A percentile compares a stretch with the other conserved stretches of the same genome.
Conservation (phyloP, 192 early-diverging fungal genomes). For the Dissophora globulifera region DNA sequence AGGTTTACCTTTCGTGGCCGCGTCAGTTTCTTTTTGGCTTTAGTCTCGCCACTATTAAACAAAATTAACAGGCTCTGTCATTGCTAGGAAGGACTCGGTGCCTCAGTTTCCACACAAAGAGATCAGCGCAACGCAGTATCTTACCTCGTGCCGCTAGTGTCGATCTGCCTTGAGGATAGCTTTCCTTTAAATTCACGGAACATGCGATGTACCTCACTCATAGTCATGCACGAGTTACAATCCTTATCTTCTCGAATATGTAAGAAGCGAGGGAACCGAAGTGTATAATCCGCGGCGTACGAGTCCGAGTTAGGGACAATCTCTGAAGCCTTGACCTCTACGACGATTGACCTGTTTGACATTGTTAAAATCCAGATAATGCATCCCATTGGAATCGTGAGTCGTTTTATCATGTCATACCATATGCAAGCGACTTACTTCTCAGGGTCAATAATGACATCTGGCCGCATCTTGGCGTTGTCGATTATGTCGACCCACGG, state of each 20-base stretch:
- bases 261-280: conserved; percentile 83
- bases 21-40: conserved; percentile 23
- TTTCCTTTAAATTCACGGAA: conserved; percentile 45
- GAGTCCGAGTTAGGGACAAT: conserved; percentile 61
- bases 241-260: conserved; percentile 74
- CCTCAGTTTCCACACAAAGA: no score
- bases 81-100: no score
- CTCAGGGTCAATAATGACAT: conserved; percentile 73
- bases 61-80: no score
- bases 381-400: no score
- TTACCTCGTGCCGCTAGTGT: conserved; percentile 9
- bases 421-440: no score
- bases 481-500: conserved; percentile 45
- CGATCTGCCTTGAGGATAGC: conserved; percentile 13
- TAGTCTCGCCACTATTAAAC: not conserved
- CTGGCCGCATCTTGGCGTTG: conserved; percentile 72
- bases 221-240: conserved; percentile 58
- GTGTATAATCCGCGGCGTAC: conserved; percentile 70
- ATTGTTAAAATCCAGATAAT: not conserved
- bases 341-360: conserved; percentile 61
- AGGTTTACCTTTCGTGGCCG: conserved; percentile 29
- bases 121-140: no score
- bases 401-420: no score
- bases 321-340: conserved; percentile 75
- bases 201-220: conserved; percentile 51